Evolutionary conservation across 225 moss, liverwort and hornwort genomes (phyloP), one percentile per base, ranked within the genome.

Genomic region (Polytrichum formosum): DNA sequence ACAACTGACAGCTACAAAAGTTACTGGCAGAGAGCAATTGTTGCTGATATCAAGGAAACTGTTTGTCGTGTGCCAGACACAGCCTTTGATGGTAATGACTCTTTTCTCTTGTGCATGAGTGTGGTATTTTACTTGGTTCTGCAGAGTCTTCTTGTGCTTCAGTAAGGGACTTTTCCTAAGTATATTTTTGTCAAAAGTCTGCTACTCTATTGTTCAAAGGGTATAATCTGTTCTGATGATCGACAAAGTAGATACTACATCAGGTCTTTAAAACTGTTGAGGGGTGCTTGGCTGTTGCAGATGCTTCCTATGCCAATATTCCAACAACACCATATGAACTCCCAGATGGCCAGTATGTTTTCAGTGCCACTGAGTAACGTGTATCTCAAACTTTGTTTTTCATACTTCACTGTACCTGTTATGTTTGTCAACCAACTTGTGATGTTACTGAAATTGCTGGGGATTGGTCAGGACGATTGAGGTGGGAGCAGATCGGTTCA

Each of bases 261-360:
- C 46, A 16, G 37, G 46, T 10, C 16, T 16, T 46, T 46, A 13
- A 46, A 46, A 46, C 4, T 46, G 26, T 26, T 73, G 28, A 61
- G 73, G 30, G 37, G 30, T 19, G 31, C 53, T 75, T 66, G 60
- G 53, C 69, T 22, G 72, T 54, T 74, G 74, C 90, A 93, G 96
- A 93, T 77, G 84, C 27, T 78, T 82, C 93, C 5, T 93, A 92
- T 74, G 81, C 91, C 19, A 96, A 93, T 67, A 93, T 96, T 79
- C 96, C 96, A 33, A 96, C 91, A 54, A 92, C 96, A 16, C 86
- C 93, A 3, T 96, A 93, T 76, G 96, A 96, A 72, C 90, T 96
- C 77, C 96, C 96, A 60, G 93, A 96, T 76, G 93, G 93, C 73
- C 91, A 96, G 90, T 93, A 76, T 69, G 92, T 85, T 53, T 74